Conservation (phyloP, 305 asterid genomes). For the Petunia hybrid region DNA sequence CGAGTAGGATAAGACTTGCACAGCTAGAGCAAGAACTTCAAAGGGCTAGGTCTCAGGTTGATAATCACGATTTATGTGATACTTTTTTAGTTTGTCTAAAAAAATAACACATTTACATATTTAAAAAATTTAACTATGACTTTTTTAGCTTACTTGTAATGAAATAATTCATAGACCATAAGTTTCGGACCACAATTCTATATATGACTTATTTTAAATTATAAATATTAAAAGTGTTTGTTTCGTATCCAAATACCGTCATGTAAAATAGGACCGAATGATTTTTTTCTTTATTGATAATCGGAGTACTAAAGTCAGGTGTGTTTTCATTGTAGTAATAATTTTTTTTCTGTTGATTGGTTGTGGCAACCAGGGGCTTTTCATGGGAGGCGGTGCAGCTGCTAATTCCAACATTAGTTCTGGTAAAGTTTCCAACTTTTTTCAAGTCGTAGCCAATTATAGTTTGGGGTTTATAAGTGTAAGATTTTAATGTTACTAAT, state of each 20-base stretch:
- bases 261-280: too few relatives aligned
- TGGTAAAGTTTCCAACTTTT: conserved; percentile 54
- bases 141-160: too few relatives aligned
- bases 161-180: too few relatives aligned
- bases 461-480: background rate
- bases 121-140: too few relatives aligned
- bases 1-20: conserved; percentile 87
- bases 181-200: too few relatives aligned
- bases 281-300: background rate
- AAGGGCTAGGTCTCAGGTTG: conserved; percentile 88
- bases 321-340: background rate
- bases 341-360: background rate
- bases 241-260: too few relatives aligned
- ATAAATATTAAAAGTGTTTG: too few relatives aligned
- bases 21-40: conserved; percentile 96
- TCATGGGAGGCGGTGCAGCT: conserved; percentile 78
- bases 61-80: background rate
- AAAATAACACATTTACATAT: background rate
- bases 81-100: too few relatives aligned
- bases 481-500: too few relatives aligned
- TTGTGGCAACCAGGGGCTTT: conserved; percentile 68
- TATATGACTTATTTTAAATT: too few relatives aligned
- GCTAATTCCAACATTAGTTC: conserved; percentile 77
- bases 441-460: background rate
- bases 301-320: too few relatives aligned